Conservation (phyloP, 1,139 yeast species). For the Yamadazyma siamensis region DNA sequence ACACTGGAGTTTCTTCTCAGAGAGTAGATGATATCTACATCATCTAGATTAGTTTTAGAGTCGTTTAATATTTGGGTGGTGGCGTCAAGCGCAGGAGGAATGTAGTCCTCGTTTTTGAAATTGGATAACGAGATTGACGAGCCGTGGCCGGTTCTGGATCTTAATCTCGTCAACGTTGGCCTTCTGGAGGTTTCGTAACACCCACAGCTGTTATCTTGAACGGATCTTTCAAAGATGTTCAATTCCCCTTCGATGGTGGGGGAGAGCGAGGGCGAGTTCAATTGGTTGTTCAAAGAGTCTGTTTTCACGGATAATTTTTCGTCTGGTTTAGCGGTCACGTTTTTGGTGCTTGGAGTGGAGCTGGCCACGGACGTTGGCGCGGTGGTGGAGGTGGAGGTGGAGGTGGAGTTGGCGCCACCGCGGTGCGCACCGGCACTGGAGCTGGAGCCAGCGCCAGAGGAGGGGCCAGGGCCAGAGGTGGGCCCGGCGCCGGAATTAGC, state of each 20-base stretch:
- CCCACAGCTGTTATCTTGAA: slow-evolving; percentile 41
- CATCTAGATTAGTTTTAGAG: slow-evolving; percentile 55
- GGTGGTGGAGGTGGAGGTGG: background rate
- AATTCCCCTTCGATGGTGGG: slow-evolving; percentile 7
- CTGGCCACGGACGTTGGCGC: background rate
- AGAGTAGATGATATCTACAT: slow-evolving; percentile 66
- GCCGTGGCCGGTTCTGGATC: slow-evolving; percentile 24
- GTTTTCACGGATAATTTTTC: slow-evolving; percentile 2
- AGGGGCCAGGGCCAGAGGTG: background rate
- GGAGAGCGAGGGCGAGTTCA: background rate
- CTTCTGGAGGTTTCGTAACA: slow-evolving; percentile 12
- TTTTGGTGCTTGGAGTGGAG: background rate
- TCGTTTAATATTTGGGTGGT: slow-evolving; percentile 63
- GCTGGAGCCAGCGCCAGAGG: background rate
- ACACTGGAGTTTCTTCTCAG: slow-evolving; percentile 58
- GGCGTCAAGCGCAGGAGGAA: slow-evolving; percentile 84
- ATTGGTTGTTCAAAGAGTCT: background rate
- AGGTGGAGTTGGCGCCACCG: background rate
- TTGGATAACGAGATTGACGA: slow-evolving; percentile 27
- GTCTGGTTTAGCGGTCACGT: too few relatives aligned
- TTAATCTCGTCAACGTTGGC: slow-evolving; percentile 15
- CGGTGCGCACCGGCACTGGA: too few relatives aligned
- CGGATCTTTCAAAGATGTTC: slow-evolving; percentile 58
- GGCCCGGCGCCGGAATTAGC: background rate
- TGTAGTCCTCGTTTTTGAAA: slow-evolving; percentile 54